Evolutionary conservation across 2,329 filamentous ascomycete genomes (phyloP), one percentile per base, ranked within the genome.

Genomic region (Ascocoryne sarcoides): DNA sequence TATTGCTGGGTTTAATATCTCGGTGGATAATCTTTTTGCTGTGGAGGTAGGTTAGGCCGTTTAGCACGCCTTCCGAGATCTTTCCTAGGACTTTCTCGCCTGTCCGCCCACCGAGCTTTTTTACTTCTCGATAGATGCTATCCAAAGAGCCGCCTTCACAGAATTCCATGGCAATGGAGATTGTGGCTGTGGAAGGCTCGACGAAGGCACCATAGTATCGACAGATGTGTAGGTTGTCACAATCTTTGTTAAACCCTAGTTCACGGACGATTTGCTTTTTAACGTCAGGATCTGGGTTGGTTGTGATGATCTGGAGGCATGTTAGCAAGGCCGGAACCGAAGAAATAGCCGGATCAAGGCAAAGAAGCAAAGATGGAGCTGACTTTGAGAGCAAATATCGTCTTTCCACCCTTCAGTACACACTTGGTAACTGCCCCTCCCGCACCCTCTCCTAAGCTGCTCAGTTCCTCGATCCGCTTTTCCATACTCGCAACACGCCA

Each of bases 141-240:
- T 98, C 89, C 15, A 98, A 74, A 34, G 87, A 95, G 39, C 92
- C 92, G 43, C 92, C 92, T 64, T 96, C 92, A 60, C 92, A 98
- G 57, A 94, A 96, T 61, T 98, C 92, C 92, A 98, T 98, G 42
- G 88, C 89, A 58, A 98, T 98, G 35, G 87, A 95, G 52, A 98
- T 96, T 35, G 90, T 96, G 37, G 89, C 87, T 8, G 87, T 93
- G n/a, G 87, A 83, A 43, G 92, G 84, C 60, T 98, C 90, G 60
- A 93, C 86, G 61, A 96, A 98, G 30, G 90, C 90, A 48, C 92
- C 92, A 57, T 95, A 98, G 66, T 98, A 98, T 48, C 84, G 80
- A 65, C 92, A 98, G 56, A 98, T 98, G 62, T 96, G 88, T 45
- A 92, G 83, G 4, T 88, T 95, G 4, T 86, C 88, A 61, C 92